Evolutionary conservation across 768 basidiomycete genomes (phyloP).

Genomic region (Coprinopsis sp.): DNA sequence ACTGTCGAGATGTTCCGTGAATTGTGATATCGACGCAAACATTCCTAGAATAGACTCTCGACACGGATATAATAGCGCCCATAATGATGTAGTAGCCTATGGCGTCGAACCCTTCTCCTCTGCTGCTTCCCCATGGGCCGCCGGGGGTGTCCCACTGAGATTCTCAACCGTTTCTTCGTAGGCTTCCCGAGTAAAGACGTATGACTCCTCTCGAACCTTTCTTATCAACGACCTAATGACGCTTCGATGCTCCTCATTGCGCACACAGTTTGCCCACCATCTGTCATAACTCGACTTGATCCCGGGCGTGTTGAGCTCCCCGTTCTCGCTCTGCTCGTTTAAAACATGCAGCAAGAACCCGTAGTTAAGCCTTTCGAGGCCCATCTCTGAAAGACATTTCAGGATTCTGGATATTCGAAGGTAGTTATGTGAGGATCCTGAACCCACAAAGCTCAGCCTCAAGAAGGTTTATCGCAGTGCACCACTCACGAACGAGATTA

Average conservation of each 20-base stretch:
- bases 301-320: slow-evolving; percentile 42
- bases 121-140: slow-evolving; percentile 16
- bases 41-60: too few species aligned
- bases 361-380: slow-evolving; percentile 56
- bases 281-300: slow-evolving; percentile 64
- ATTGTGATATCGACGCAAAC: too few species aligned
- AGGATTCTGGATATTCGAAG: slow-evolving; percentile 74
- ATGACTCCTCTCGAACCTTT: slow-evolving; percentile 42
- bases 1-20: too few species aligned
- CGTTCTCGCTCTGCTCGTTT: slow-evolving; percentile 60
- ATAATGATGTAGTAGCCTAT: too few species aligned
- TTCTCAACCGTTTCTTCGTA: slow-evolving; percentile 48
- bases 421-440: slow-evolving; percentile 70
- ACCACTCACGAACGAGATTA: slow-evolving; percentile 61
- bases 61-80: too few species aligned
- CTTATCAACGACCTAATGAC: slow-evolving; percentile 49
- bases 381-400: slow-evolving; percentile 70
- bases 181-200: slow-evolving; percentile 52
- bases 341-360: slow-evolving; percentile 68
- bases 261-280: slow-evolving; percentile 75
- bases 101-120: neutral
- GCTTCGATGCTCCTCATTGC: slow-evolving; percentile 53
- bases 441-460: neutral
- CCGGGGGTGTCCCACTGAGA: slow-evolving; percentile 32
- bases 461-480: slow-evolving; percentile 8